Conservation (phyloP, 768 basidiomycete genomes). For the Amyloporia xantha region DNA sequence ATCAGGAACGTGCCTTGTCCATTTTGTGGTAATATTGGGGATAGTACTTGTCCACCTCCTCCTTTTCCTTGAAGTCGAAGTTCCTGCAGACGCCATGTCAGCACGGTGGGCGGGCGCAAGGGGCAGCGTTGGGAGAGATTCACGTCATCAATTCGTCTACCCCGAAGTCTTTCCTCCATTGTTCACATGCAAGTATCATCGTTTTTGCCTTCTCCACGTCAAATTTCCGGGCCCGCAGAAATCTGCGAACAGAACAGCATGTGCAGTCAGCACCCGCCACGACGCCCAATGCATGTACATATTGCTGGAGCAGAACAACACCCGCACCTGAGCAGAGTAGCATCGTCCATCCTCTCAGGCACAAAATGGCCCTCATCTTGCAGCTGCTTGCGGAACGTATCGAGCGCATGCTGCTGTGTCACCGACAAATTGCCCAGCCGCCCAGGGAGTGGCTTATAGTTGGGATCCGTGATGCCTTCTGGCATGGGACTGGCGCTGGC, state of each 20-base stretch:
- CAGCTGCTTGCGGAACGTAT: slow-evolving; percentile 61
- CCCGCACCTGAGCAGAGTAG: slow-evolving; percentile 56
- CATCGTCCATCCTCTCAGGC: slow-evolving; percentile 62
- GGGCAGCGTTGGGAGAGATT: slow-evolving; percentile 27
- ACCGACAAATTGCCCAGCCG: slow-evolving; percentile 72
- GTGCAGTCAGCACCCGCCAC: background rate
- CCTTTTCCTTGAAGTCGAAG: slow-evolving; percentile 83
- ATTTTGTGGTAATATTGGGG: slow-evolving; percentile 95
- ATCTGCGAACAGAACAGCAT: slow-evolving; percentile 51
- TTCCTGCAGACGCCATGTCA: slow-evolving; percentile 36
- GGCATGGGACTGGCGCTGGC: slow-evolving; percentile 53
- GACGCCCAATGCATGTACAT: background rate
- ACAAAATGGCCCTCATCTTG: slow-evolving; percentile 54
- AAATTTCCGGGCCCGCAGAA: slow-evolving; percentile 90
- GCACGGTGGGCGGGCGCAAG: background rate
- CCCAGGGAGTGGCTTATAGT: slow-evolving; percentile 64
- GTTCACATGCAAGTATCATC: slow-evolving; percentile 77
- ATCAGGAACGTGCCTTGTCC: slow-evolving; percentile 81
- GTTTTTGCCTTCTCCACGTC: slow-evolving; percentile 74
- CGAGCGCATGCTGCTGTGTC: slow-evolving; percentile 56
- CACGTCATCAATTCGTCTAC: slow-evolving; percentile 70
- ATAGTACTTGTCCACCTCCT: slow-evolving; percentile 84
- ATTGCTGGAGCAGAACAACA: background rate
- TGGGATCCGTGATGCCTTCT: slow-evolving; percentile 53
- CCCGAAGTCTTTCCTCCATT: slow-evolving; percentile 86